Percentiles rank a stretch among this genome's conserved stretches.
phyloP scores from a whole-genome alignment of 148 eudicot genomes.

The Pharnaceum exiguum region DNA sequence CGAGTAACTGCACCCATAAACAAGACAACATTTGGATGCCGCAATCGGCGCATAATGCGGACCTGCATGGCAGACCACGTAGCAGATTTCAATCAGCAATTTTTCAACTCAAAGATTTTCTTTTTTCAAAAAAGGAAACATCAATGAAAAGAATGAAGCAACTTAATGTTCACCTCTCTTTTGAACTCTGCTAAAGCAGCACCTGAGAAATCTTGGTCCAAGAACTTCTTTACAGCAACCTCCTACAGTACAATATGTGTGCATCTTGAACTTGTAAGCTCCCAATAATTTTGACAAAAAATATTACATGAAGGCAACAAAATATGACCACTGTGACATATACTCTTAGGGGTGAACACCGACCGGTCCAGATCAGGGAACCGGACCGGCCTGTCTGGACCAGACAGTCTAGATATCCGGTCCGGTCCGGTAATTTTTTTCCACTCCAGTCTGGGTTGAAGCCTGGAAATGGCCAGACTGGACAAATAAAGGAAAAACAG shows the following conservation, averaged over 20 bases:
- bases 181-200: slow-evolving; percentile 94
- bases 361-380: too few species aligned
- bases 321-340: not conserved
- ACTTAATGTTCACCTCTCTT: slow-evolving; percentile 67
- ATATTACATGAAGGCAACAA: too few species aligned
- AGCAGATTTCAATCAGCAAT: too few species aligned
- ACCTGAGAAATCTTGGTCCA: slow-evolving; percentile 99
- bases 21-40: slow-evolving; percentile 92
- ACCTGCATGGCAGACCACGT: slow-evolving; percentile 38
- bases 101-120: too few species aligned
- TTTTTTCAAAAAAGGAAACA: too few species aligned
- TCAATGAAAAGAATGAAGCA: not conserved
- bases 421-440: too few species aligned
- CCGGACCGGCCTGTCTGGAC: too few species aligned
- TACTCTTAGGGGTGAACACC: too few species aligned
- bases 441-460: too few species aligned
- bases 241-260: slow-evolving; percentile 51
- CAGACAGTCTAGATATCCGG: too few species aligned
- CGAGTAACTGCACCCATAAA: slow-evolving; percentile 99
- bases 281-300: not conserved
- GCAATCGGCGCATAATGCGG: slow-evolving; percentile 94
- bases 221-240: slow-evolving; percentile 97
- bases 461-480: too few species aligned
- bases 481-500: too few species aligned
- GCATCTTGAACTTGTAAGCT: slow-evolving; percentile 1